Percentiles rank a stretch among this genome's conserved stretches.
Conservation (phyloP, 2,329 filamentous ascomycete species). For the Alternaria burnsii region DNA sequence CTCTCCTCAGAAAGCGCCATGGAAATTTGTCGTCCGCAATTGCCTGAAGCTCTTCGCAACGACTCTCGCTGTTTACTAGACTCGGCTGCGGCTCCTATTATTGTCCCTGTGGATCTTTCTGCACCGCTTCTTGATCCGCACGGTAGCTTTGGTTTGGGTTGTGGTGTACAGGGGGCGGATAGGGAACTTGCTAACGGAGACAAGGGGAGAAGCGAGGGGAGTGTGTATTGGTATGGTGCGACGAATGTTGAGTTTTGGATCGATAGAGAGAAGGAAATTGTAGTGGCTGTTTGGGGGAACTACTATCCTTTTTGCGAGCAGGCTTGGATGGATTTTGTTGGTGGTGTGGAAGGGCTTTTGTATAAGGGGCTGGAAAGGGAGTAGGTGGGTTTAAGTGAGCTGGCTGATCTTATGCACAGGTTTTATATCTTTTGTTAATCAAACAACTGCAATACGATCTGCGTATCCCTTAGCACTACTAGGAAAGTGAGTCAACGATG, state of each 20-base stretch:
- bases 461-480: too few relatives aligned
- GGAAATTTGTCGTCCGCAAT: background rate
- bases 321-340: background rate
- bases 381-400: background rate
- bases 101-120: constrained; percentile 54
- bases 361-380: background rate
- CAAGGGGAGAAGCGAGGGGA: constrained; percentile 30
- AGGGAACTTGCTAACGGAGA: constrained; percentile 42
- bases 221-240: constrained; percentile 39
- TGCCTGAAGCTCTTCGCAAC: background rate
- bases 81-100: constrained; percentile 11
- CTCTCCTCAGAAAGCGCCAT: background rate
- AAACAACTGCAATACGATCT: too few relatives aligned
- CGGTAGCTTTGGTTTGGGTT: constrained; percentile 46
- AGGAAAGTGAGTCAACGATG: too few relatives aligned
- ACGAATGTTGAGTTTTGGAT: constrained; percentile 37
- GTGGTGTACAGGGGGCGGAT: constrained; percentile 59
- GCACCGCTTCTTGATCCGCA: constrained; percentile 58
- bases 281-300: constrained; percentile 15
- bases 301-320: background rate
- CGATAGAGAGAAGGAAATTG: constrained; percentile 31
- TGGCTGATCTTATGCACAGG: rapidly evolving
- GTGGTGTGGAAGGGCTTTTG: background rate
- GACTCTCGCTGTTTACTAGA: constrained; percentile 28
- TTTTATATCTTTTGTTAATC: too few relatives aligned